phyloP scores from a whole-genome alignment of 352 stramenopile species.

The Globisporangium recalcitrans region DNA sequence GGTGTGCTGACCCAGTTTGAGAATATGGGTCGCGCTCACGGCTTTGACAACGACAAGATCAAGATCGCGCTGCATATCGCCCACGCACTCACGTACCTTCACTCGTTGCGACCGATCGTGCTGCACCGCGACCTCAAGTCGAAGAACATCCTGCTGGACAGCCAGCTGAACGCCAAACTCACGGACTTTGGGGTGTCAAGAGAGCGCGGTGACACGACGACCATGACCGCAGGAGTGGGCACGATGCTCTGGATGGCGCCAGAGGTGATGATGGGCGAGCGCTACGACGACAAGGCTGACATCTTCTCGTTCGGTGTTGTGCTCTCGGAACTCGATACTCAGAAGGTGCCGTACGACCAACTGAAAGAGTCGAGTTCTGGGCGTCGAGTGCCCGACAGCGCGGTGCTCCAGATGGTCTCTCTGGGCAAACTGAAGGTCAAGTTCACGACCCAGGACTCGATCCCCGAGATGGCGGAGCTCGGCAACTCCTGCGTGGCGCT shows the following conservation, averaged over 20 bases:
- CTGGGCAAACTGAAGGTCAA: not conserved
- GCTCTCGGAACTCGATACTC: not conserved
- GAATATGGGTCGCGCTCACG: constrained; percentile 24
- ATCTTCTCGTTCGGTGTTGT: not conserved
- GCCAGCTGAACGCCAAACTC: constrained; percentile 39
- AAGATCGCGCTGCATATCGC: constrained; percentile 28
- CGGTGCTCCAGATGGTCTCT: not conserved
- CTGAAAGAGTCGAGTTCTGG: constrained; percentile 9
- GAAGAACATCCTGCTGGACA: constrained; percentile 23
- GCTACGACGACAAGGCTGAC: not conserved
- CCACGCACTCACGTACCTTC: constrained; percentile 32
- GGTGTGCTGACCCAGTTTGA: constrained; percentile 24
- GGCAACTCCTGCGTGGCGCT: not conserved
- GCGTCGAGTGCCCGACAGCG: not conserved
- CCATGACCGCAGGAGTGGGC: not conserved
- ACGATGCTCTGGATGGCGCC: not conserved
- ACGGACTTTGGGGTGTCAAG: constrained; percentile 51
- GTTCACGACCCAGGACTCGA: not conserved
- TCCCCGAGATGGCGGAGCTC: not conserved
- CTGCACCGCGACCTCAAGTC: constrained; percentile 23
- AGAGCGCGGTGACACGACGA: not conserved
- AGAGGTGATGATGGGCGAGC: not conserved
- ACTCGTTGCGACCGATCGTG: constrained; percentile 27
- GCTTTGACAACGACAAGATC: constrained; percentile 32
- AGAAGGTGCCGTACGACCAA: constrained; percentile 12